Conservation (phyloP, 192 early-diverging fungal species). For the Helicostylum pulchrum region DNA sequence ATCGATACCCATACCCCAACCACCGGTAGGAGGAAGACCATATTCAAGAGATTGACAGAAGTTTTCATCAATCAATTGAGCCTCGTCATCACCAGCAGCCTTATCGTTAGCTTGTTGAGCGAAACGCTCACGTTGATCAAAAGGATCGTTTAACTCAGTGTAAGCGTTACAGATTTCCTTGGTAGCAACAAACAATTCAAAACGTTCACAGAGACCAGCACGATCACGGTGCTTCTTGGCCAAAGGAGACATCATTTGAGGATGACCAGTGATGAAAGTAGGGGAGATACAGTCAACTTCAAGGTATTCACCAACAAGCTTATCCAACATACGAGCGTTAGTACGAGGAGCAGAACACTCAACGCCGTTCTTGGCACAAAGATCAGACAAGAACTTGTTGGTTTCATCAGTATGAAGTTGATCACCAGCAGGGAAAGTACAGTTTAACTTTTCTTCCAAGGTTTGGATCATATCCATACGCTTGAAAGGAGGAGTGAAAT, state of each 20-base stretch:
- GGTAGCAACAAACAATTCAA: constrained; percentile 97
- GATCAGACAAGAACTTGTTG: constrained; percentile 86
- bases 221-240: constrained; percentile 93
- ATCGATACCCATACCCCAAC: constrained; percentile 95
- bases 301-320: constrained; percentile 83
- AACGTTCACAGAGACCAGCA: constrained; percentile 94
- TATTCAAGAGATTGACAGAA: constrained; percentile 97
- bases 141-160: constrained; percentile 99
- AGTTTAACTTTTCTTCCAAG: constrained; percentile 84
- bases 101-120: constrained; percentile 97
- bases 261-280: constrained; percentile 96
- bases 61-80: constrained; percentile 95
- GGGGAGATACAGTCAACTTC: constrained; percentile 80
- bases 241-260: constrained; percentile 98
- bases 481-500: constrained; percentile 96
- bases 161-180: constrained; percentile 99
- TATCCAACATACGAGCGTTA: constrained; percentile 90
- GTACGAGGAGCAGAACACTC: constrained; percentile 96
- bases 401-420: constrained; percentile 78
- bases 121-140: constrained; percentile 97
- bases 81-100: constrained; percentile 98
- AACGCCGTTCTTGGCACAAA: constrained; percentile 93
- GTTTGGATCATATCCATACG: constrained; percentile 90
- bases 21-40: constrained; percentile 94
- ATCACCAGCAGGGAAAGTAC: constrained; percentile 88